These are phyloP conservation scores for Salix suchowensis DNA, from an alignment of 345 rosid species.

Conservation along the genomic window DNA sequence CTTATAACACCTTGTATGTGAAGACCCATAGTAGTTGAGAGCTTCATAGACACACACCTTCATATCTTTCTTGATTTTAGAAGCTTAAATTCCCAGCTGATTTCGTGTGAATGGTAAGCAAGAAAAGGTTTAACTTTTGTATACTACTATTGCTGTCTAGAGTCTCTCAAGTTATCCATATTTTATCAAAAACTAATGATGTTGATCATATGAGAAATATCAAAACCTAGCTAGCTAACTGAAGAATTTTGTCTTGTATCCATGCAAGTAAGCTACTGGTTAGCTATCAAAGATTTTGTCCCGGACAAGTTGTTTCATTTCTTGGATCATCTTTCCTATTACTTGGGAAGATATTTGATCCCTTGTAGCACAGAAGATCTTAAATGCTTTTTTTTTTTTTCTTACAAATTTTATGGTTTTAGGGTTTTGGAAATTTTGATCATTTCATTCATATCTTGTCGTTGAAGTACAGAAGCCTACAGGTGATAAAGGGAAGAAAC, in stretches of 20 bases:
- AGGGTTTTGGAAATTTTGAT: constrained; percentile 11
- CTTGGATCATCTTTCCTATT: constrained; percentile 7
- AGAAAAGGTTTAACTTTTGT: constrained; percentile 19
- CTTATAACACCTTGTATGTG: constrained; percentile 46
- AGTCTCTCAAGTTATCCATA: constrained; percentile 14
- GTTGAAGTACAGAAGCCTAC: constrained; percentile 24
- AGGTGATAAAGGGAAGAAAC: constrained; percentile 24
- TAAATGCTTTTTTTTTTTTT: neutral
- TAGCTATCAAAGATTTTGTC: constrained; percentile 5
- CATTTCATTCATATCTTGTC: constrained; percentile 5
- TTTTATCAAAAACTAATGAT: constrained; percentile 4
- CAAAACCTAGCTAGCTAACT: constrained; percentile 33
- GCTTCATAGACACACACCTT: constrained; percentile 53
- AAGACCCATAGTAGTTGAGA: constrained; percentile 84
- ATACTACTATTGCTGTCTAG: constrained; percentile 7
- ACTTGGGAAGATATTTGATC: neutral
- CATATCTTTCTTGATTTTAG: constrained; percentile 10
- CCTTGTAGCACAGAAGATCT: neutral
- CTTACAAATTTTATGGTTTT: neutral
- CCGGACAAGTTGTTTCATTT: neutral
- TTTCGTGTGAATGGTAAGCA: constrained; percentile 49
- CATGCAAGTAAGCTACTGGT: constrained; percentile 50
- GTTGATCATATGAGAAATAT: neutral
- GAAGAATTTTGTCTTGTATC: constrained; percentile 24
- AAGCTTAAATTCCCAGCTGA: constrained; percentile 24